These are phyloP conservation scores for Claviceps maximensis DNA, from an alignment of 2,329 filamentous ascomycete species.

Conservation along the genomic window DNA sequence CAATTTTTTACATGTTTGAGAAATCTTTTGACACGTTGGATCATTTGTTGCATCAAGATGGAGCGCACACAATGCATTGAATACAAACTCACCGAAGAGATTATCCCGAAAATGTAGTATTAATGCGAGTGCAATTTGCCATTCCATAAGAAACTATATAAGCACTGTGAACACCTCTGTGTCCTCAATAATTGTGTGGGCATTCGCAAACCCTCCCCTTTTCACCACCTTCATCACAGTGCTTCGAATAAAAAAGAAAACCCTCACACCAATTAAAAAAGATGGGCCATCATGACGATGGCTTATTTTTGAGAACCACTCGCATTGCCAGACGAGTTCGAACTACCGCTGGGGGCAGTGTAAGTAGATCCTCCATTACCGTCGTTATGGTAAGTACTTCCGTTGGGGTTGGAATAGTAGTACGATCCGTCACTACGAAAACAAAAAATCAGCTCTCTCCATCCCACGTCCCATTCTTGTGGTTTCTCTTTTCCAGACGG, in stretches of 20 bases:
- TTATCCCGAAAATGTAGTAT: not conserved
- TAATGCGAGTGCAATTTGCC: not conserved
- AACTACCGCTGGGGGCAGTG: slow-evolving; percentile 31
- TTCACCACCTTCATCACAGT: not conserved
- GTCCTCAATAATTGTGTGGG: not conserved
- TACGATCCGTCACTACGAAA: slow-evolving; percentile 48
- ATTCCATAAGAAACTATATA: not conserved
- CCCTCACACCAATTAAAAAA: too few relatives aligned
- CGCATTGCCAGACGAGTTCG: not conserved
- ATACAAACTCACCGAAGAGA: not conserved
- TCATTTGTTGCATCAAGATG: not conserved
- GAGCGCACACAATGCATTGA: not conserved
- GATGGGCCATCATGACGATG: not conserved
- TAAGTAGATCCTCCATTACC: slow-evolving; percentile 46
- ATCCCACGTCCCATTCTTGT: not conserved
- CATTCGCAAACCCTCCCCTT: not conserved
- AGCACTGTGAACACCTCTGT: not conserved
- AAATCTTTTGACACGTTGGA: not conserved
- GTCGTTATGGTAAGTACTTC: slow-evolving; percentile 55
- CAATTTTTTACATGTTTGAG: not conserved
- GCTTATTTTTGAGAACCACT: slow-evolving; percentile 2
- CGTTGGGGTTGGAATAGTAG: slow-evolving; percentile 59
- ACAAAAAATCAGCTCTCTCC: not conserved
- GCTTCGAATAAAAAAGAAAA: not conserved
- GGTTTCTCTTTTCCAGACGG: not conserved